These are phyloP conservation scores for Penicillium oxalicum DNA, from an alignment of 2,329 filamentous ascomycete species.

Conservation along the genomic window DNA sequence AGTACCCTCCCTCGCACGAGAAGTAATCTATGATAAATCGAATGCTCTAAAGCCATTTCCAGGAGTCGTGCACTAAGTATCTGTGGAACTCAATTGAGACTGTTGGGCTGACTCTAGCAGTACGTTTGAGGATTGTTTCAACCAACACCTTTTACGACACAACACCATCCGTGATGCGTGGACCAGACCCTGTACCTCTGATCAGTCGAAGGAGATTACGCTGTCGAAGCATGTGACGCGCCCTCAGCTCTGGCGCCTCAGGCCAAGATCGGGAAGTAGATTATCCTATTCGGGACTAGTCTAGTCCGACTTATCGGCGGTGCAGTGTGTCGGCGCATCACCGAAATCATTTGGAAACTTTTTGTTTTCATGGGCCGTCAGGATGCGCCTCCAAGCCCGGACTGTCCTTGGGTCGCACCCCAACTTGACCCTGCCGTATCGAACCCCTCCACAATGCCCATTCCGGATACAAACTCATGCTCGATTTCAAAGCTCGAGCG, in stretches of 20 bases:
- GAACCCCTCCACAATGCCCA: background rate
- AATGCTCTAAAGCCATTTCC: no score
- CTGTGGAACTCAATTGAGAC: no score
- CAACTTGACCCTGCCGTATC: background rate
- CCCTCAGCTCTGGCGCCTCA: background rate
- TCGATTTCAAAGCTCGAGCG: constrained; percentile 7
- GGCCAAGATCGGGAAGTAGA: background rate
- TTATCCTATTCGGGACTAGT: constrained; percentile 1
- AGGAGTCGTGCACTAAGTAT: no score
- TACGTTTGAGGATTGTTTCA: no score
- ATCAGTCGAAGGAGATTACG: no score
- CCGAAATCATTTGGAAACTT: background rate
- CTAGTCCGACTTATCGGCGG: background rate
- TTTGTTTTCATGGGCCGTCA: background rate
- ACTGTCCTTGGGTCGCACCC: constrained; percentile 1
- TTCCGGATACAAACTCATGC: background rate
- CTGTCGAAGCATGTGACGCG: no score
- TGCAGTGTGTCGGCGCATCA: background rate
- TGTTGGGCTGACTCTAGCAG: no score
- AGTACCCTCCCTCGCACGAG: no score
- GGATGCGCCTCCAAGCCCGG: constrained; percentile 8
- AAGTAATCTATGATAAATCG: no score
- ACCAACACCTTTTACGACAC: no score
- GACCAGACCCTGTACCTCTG: no score
- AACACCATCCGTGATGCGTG: no score